A percentile compares a stretch with the other conserved stretches of the same genome.
Evolutionary conservation across 202 grass and related monocot species (phyloP).

Genomic region (Panicum virgatum): DNA sequence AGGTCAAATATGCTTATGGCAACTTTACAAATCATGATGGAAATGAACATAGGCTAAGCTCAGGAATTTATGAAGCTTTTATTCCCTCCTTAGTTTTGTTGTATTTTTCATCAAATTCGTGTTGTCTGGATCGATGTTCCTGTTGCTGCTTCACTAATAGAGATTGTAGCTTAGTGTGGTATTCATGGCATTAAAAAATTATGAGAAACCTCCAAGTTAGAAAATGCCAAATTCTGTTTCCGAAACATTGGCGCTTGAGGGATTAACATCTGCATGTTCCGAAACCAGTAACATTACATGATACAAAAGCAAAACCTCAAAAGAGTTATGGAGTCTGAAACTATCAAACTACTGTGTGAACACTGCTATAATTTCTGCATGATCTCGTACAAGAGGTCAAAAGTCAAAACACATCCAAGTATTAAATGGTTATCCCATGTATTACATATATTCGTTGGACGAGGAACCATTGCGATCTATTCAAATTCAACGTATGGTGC

Average conservation of each 20-base stretch:
- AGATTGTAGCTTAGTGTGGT: background rate
- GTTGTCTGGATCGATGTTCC: background rate
- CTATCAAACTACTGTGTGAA: background rate
- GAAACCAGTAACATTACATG: background rate
- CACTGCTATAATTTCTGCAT: background rate
- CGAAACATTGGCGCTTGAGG: background rate
- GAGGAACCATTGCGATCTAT: background rate
- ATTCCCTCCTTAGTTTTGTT: background rate
- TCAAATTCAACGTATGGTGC: background rate
- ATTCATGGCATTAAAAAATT: background rate
- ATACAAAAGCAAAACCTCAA: background rate
- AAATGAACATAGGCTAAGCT: background rate
- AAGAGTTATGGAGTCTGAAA: background rate
- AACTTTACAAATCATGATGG: background rate
- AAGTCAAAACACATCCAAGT: background rate
- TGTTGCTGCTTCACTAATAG: background rate
- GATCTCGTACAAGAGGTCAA: background rate
- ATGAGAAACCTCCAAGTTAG: background rate
- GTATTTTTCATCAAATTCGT: background rate
- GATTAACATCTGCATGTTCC: background rate
- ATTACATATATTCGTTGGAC: background rate
- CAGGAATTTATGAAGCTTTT: background rate
- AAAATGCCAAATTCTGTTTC: slow-evolving; percentile 3
- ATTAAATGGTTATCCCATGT: background rate
- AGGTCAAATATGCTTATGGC: background rate